Conservation (phyloP, 2,329 filamentous ascomycete species). For the Sodiomyces alkalinus region DNA sequence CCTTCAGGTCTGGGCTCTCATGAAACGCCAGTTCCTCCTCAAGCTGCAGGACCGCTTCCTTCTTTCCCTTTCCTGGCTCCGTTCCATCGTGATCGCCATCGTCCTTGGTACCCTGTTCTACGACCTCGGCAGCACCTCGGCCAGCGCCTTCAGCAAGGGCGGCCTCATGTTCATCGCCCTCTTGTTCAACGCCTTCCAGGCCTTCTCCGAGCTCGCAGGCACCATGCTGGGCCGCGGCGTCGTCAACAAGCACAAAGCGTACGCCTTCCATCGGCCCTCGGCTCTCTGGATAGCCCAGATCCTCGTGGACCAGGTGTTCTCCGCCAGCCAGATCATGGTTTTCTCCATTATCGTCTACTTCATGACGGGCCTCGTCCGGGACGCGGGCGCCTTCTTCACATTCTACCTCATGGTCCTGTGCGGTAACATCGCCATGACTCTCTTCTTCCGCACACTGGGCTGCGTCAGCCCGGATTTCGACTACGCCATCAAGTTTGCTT, state of each 20-base stretch:
- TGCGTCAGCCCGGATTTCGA: constrained; percentile 70
- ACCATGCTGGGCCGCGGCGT: constrained; percentile 66
- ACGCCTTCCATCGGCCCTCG: constrained; percentile 69
- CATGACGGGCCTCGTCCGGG: constrained; percentile 54
- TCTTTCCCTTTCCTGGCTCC: constrained; percentile 56
- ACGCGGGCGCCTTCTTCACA: constrained; percentile 63
- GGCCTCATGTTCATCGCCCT: constrained; percentile 69
- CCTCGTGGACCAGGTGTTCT: constrained; percentile 60
- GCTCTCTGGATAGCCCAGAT: constrained; percentile 77
- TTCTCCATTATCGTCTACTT: constrained; percentile 70
- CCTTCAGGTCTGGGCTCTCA: constrained; percentile 66
- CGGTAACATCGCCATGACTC: constrained; percentile 57
- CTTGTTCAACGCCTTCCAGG: constrained; percentile 77
- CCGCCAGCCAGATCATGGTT: constrained; percentile 52
- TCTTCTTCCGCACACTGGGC: constrained; percentile 63
- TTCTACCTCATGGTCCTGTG: constrained; percentile 58
- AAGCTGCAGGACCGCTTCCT: constrained; percentile 77
- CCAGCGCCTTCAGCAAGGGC: constrained; percentile 66
- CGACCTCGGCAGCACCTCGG: constrained; percentile 47
- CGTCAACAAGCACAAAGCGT: constrained; percentile 72
- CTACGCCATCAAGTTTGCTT: constrained; percentile 70
- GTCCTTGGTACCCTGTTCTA: constrained; percentile 70
- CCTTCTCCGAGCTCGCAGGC: constrained; percentile 60
- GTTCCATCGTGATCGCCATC: constrained; percentile 57
- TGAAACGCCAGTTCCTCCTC: constrained; percentile 71